Evolutionary conservation across 768 basidiomycete species (phyloP).

Genomic region (Trametes punicea): DNA sequence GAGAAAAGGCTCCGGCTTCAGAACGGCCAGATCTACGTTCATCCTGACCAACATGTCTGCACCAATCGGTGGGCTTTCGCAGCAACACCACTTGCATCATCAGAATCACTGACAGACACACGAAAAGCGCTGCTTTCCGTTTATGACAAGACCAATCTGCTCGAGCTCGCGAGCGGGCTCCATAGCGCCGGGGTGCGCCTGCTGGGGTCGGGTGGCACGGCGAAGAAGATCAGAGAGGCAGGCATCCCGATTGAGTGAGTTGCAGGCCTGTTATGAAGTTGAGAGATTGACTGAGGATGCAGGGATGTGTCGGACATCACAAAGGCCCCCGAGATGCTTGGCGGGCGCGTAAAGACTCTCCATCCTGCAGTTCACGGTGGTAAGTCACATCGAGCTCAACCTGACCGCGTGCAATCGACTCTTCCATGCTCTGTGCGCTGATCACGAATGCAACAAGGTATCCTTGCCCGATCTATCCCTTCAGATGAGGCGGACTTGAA

Average conservation of each 20-base stretch:
- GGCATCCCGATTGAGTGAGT: conserved; percentile 88
- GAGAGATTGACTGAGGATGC: background rate
- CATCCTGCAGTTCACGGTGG: conserved; percentile 98
- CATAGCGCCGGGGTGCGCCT: conserved; percentile 78
- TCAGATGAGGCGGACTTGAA: conserved; percentile 87
- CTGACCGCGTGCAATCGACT: too few relatives aligned
- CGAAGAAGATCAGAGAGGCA: conserved; percentile 94
- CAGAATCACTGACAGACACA: conserved; percentile 2
- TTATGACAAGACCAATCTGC: conserved; percentile 89
- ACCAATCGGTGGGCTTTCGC: conserved; percentile 31
- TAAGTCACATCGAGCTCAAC: too few relatives aligned
- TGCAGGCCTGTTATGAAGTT: background rate
- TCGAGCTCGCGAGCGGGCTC: conserved; percentile 88
- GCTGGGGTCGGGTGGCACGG: conserved; percentile 94
- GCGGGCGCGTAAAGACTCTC: conserved; percentile 96
- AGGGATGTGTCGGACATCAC: conserved; percentile 98
- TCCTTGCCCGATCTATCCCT: conserved; percentile 87
- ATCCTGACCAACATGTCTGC: conserved; percentile 28
- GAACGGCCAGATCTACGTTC: background rate
- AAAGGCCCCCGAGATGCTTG: conserved; percentile 98
- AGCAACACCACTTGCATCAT: background rate
- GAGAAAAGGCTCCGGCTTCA: background rate
- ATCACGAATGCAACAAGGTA: conserved; percentile 49
- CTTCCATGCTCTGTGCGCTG: too few relatives aligned
- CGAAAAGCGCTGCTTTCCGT: conserved; percentile 83